phyloP scores from a whole-genome alignment of 2,329 filamentous ascomycete species.

The Arthrobotrys sinensis region DNA sequence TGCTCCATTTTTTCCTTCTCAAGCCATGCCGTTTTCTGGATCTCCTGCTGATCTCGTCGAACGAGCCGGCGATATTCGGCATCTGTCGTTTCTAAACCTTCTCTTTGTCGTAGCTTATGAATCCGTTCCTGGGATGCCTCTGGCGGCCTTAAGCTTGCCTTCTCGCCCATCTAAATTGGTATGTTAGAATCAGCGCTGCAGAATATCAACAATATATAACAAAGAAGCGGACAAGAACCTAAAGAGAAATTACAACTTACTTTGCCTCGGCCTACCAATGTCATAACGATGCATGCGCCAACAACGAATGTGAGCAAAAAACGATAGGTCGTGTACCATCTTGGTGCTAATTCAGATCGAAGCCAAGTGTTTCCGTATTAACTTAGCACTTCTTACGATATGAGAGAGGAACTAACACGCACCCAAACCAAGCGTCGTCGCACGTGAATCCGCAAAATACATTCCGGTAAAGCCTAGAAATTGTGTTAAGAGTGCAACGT shows the following conservation, averaged over 20 bases:
- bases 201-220: too few species aligned
- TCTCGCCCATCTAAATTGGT: constrained; percentile 60
- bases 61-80: constrained; percentile 47
- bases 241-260: constrained; percentile 69
- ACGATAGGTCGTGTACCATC: constrained; percentile 90
- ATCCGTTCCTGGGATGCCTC: constrained; percentile 44
- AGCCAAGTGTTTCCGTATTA: background rate
- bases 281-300: constrained; percentile 84
- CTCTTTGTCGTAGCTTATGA: constrained; percentile 54
- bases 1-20: constrained; percentile 42
- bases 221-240: background rate
- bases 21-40: constrained; percentile 45
- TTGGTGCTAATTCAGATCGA: constrained; percentile 70
- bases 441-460: constrained; percentile 86
- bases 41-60: constrained; percentile 27
- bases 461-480: constrained; percentile 87
- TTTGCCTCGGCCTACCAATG: constrained; percentile 85
- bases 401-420: background rate
- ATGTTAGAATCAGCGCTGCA: background rate
- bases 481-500: constrained; percentile 87
- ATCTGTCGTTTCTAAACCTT: constrained; percentile 53
- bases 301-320: constrained; percentile 94
- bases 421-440: constrained; percentile 80
- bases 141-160: constrained; percentile 18
- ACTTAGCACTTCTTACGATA: too few species aligned